A percentile compares a stretch with the other conserved stretches of the same genome.
Evolutionary conservation across 257 asterid genomes (phyloP).

Genomic region (Mentha longifolia): DNA sequence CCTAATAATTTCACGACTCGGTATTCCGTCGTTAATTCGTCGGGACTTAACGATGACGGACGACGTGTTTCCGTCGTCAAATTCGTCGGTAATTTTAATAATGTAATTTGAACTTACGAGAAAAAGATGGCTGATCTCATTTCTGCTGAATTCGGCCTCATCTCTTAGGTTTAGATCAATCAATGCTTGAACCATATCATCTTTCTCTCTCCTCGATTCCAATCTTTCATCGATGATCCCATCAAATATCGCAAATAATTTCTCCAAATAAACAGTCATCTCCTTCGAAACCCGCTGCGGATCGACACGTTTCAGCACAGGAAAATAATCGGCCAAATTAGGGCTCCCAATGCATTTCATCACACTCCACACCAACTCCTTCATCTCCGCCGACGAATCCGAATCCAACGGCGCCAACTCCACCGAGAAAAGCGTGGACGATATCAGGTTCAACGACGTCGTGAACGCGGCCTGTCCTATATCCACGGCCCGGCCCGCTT

Average conservation of each 20-base stretch:
- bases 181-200: constrained; percentile 46
- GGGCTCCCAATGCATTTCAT: constrained; percentile 45
- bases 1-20: no score
- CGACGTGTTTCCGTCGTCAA: no score
- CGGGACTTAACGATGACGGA: no score
- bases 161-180: constrained; percentile 35
- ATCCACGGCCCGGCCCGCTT: constrained; percentile 46
- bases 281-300: constrained; percentile 49
- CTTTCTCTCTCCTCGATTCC: constrained; percentile 28
- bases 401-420: constrained; percentile 53
- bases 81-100: no score
- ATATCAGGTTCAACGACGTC: constrained; percentile 53
- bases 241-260: constrained; percentile 42
- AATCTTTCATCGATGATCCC: constrained; percentile 44
- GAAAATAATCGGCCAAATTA: constrained; percentile 56
- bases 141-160: constrained; percentile 29
- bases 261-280: constrained; percentile 35
- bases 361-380: constrained; percentile 48
- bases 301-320: constrained; percentile 45
- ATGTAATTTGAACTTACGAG: no score
- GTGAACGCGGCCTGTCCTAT: constrained; percentile 48
- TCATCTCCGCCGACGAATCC: constrained; percentile 56
- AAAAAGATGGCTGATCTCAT: constrained; percentile 35
- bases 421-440: constrained; percentile 57
- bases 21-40: no score